These are phyloP conservation scores for Neopestalotiopsis clavispora DNA, from an alignment of 2,329 filamentous ascomycete genomes.

Conservation along the genomic window DNA sequence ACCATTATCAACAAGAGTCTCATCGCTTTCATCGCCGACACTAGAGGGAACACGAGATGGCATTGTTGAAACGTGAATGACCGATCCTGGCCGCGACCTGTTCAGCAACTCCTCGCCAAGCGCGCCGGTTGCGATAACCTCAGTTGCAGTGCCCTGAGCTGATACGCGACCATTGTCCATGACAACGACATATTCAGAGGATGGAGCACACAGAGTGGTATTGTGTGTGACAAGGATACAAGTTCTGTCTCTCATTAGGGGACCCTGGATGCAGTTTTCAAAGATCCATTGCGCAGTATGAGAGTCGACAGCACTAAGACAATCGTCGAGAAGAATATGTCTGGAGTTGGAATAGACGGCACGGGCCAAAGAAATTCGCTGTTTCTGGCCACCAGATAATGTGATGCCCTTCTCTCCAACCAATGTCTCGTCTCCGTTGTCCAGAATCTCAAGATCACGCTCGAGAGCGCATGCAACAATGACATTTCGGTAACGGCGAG, in stretches of 20 bases:
- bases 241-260: conserved; percentile 85
- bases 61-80: conserved; percentile 67
- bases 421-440: conserved; percentile 88
- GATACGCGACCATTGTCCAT: conserved; percentile 85
- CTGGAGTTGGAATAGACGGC: conserved; percentile 95
- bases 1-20: conserved; percentile 61
- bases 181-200: conserved; percentile 79
- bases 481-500: conserved; percentile 84
- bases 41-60: conserved; percentile 81
- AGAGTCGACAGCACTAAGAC: conserved; percentile 93
- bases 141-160: conserved; percentile 75
- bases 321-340: conserved; percentile 91
- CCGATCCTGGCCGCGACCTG: conserved; percentile 72
- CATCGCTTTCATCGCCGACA: conserved; percentile 65
- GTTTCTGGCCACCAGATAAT: conserved; percentile 95
- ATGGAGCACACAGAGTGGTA: conserved; percentile 81
- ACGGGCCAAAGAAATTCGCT: conserved; percentile 94
- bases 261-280: conserved; percentile 86
- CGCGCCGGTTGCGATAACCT: conserved; percentile 85
- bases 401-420: conserved; percentile 98
- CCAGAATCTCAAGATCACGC: conserved; percentile 88
- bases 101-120: conserved; percentile 83
- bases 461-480: conserved; percentile 90
- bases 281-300: conserved; percentile 99
- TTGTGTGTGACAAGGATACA: conserved; percentile 98